Evolutionary conservation across 1,284 basidiomycete species (phyloP), one percentile per base, ranked within the genome.

Genomic region (Megacollybia platyphylla): DNA sequence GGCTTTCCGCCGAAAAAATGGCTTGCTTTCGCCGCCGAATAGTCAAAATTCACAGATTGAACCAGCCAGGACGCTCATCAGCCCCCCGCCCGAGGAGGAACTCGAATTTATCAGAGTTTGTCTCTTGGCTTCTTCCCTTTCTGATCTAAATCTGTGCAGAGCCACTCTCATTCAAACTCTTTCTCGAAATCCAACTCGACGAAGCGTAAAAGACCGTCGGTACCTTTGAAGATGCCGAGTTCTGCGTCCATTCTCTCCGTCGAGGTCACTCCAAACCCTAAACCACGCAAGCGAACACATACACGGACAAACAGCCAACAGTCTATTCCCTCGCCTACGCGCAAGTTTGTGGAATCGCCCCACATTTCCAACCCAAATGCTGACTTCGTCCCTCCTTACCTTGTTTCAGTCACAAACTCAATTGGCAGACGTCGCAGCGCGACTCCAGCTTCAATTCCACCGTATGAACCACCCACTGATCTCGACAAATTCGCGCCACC

Each of bases 401-500:
- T 52, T 42, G 45, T 42, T 35, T 29, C 45, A 44, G 29, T 43
- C 44, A 36, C 36, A 40, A 41, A 40, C 30, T 48, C 44, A 53
- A 52, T 15, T 48, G 52, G 17, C 51, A n/a, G 51, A 46, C 49
- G 57, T 35, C 52, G 61, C 17, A 62, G 61, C 42, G 54, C 58
- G 3, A 78, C 76, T 1, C 76, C 76, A 0, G 34, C 37, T 18
- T 24, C 41, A 2, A 63, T 73, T 7, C 73, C 73, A 1, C 64
- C 63, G 0, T 83, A 83, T 52, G 76, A 80, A 51, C 77, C 78
- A 0, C 79, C 79, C 0, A 50, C 54, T 0, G 20, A 24, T 24
- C 20, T 24, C 20, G 78, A 79, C 44, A 67, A 72, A n/a, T 80
- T 80, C 52, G 80, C 77, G 0, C 78, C 82, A 1, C 82, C 82